These are phyloP conservation scores for Penicillium arizonense DNA, from an alignment of 495 filamentous ascomycete species.

Conservation along the genomic window DNA sequence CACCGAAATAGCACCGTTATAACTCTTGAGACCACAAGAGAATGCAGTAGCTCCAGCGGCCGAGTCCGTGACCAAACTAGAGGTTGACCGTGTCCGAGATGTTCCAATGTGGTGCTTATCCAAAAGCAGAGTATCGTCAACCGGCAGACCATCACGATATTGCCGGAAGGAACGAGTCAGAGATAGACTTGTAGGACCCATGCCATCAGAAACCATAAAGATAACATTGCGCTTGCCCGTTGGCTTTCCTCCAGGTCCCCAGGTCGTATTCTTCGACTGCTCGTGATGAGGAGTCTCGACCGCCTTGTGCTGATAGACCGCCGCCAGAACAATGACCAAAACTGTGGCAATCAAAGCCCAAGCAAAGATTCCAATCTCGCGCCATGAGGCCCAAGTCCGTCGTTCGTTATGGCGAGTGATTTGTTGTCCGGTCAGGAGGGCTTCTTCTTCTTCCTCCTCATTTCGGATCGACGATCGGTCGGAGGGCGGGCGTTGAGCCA, in stretches of 20 bases:
- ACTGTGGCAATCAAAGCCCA: conserved; percentile 91
- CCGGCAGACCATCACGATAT: conserved; percentile 59
- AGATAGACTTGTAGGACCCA: conserved; percentile 88
- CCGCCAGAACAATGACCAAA: conserved; percentile 70
- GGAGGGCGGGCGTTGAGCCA: conserved; percentile 43
- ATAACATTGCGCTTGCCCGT: conserved; percentile 87
- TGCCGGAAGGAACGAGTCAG: conserved; percentile 85
- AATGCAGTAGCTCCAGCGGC: conserved; percentile 96
- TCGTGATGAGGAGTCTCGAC: conserved; percentile 23
- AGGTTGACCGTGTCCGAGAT: conserved; percentile 79
- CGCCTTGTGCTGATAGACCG: conserved; percentile 67
- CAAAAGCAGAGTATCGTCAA: conserved; percentile 70
- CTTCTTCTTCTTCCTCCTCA: conserved; percentile 63
- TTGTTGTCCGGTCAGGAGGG: conserved; percentile 59
- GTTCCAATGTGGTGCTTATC: conserved; percentile 87
- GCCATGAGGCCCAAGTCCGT: conserved; percentile 55
- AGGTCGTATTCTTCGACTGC: conserved; percentile 20
- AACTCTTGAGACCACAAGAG: conserved; percentile 86
- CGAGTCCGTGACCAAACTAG: conserved; percentile 85
- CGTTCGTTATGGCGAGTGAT: conserved; percentile 26
- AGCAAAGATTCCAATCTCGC: conserved; percentile 70
- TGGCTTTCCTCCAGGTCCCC: conserved; percentile 47
- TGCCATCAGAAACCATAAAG: conserved; percentile 98
- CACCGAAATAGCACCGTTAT: conserved; percentile 93
- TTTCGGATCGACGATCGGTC: conserved; percentile 45